Evolutionary conservation across 495 filamentous ascomycete genomes (phyloP).

Genomic region (Zalerion maritima): DNA sequence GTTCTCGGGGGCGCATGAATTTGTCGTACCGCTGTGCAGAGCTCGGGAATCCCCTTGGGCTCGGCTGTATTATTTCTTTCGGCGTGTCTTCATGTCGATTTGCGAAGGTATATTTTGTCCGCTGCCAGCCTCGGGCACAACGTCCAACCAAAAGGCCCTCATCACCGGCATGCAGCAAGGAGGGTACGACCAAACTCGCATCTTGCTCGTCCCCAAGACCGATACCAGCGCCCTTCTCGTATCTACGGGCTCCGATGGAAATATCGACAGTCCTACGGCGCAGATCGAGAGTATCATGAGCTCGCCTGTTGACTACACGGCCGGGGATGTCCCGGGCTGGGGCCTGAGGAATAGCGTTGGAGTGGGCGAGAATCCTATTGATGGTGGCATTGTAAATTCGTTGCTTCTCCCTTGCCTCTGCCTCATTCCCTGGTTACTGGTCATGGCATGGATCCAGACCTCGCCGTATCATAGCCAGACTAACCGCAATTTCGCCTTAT

Average conservation of each 20-base stretch:
- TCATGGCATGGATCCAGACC: too few species aligned
- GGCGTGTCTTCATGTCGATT: too few species aligned
- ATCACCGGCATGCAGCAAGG: constrained; percentile 36
- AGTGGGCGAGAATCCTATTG: constrained; percentile 41
- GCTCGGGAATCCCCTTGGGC: too few species aligned
- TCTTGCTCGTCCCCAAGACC: constrained; percentile 36
- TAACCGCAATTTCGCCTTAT: constrained; percentile 19
- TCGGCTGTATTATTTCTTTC: too few species aligned
- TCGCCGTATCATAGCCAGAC: too few species aligned
- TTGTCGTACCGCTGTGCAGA: too few species aligned
- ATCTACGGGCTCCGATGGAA: constrained; percentile 39
- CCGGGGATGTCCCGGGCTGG: constrained; percentile 45
- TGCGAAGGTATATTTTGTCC: too few species aligned
- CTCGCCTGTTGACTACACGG: constrained; percentile 27
- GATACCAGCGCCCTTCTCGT: constrained; percentile 37
- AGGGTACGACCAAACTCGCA: constrained; percentile 38
- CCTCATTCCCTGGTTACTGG: too few species aligned
- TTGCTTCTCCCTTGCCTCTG: background rate
- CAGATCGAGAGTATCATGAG: constrained; percentile 22
- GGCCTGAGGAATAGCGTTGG: constrained; percentile 55
- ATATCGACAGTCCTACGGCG: constrained; percentile 38
- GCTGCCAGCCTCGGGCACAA: constrained; percentile 23
- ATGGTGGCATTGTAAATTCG: constrained; percentile 31
- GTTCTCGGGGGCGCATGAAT: too few species aligned
- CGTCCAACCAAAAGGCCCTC: constrained; percentile 29